Conservation (phyloP, 2,329 filamentous ascomycete species). For the Penicillium sp. region DNA sequence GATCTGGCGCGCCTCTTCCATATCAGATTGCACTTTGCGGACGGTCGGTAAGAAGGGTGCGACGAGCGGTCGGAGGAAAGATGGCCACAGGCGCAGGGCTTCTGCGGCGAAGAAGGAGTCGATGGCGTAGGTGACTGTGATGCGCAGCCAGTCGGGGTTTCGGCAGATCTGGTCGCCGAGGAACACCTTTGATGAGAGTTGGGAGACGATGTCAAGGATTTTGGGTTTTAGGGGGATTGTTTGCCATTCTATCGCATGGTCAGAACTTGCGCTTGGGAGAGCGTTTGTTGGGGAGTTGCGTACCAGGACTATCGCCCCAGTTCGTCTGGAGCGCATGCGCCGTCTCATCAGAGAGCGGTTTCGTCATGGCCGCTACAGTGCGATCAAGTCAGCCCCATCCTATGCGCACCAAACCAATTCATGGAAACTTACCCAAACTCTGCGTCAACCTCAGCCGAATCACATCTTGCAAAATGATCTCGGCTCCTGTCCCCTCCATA, state of each 20-base stretch:
- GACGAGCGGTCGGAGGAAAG: not conserved
- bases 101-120: slow-evolving; percentile 22
- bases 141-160: slow-evolving; percentile 24
- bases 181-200: slow-evolving; percentile 19
- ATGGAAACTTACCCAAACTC: not conserved
- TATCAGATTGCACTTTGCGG: slow-evolving; percentile 1
- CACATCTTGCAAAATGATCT: not conserved
- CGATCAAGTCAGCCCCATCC: not conserved
- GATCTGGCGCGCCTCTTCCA: slow-evolving; percentile 1
- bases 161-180: slow-evolving; percentile 24
- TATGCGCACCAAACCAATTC: not conserved
- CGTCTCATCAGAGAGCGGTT: slow-evolving; percentile 2
- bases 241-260: slow-evolving; percentile 7
- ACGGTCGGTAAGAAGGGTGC: slow-evolving; percentile 9
- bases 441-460: not conserved
- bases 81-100: slow-evolving; percentile 21
- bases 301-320: slow-evolving; percentile 4
- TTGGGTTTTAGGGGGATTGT: not conserved
- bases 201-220: slow-evolving; percentile 9
- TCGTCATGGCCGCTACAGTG: slow-evolving; percentile 22
- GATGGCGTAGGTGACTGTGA: slow-evolving; percentile 23
- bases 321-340: not conserved
- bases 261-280: not conserved
- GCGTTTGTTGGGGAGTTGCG: not conserved
- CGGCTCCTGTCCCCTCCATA: slow-evolving; percentile 11